Base-by-base conservation (phyloP, 75 land plant species). In the Cupressus sempervirens region DNA sequence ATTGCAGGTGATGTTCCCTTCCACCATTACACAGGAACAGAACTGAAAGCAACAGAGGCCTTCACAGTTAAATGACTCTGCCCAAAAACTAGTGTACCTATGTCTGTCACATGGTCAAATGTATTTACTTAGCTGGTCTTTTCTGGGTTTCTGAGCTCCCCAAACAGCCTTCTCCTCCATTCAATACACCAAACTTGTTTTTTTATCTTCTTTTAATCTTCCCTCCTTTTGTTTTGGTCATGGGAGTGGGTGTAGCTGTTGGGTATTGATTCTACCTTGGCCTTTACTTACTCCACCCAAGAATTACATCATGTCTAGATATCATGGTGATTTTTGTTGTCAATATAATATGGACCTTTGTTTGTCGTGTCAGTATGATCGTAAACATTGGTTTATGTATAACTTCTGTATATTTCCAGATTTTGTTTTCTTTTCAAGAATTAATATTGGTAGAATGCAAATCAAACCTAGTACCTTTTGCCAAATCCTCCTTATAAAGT, bases 51-150 rank as follows among this genome's bases (percentile, higher is more conserved):
- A 41, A 45, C 81, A 12, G 48, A 26, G 81, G 48, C 81, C 46
- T 79, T 79, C 81, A 3, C 81, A 79, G 50, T 79, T 79, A 79
- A 79, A 45, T 46, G 50, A 79, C 45, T 79, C 81, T 79, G 81
- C 45, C 48, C 50, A 38, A 79, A n/a, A 43, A 79, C 81, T 79
- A n/a, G 4, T 79, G 81, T 79, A 79, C 81, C 81, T 79, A n/a
- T 79, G 81, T 79, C 41, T 79, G 81, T 41, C 46, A 79, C 81
- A 45, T 79, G 46, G 81, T 79, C 81, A 79, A 79, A 79, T 79
- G 81, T 40, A 79, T 79, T 79, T 41, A 79, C 50, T 79, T 79
- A 26, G 48, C 46, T 79, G 81, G 81, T 79, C 81, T 79, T 79
- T 45, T 45, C 43, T 79, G 46, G 81, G 30, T 79, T 20, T 79